Base-by-base conservation (phyloP, 2,329 filamentous ascomycete species). In the Didymella sp. region DNA sequence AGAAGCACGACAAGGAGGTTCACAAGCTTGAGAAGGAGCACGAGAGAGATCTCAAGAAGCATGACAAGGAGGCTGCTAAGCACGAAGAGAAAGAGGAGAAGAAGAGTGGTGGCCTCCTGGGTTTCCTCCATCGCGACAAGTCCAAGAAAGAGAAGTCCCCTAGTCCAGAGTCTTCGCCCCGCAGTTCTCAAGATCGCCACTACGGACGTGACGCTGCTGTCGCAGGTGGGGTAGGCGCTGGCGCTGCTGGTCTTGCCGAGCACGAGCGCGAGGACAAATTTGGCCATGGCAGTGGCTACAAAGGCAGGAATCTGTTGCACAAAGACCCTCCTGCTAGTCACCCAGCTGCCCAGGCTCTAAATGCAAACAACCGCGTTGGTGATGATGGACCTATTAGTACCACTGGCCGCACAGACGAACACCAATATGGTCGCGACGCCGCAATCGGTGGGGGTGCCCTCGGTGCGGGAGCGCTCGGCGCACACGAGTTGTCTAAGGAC, bases 71-170 rank as follows among this genome's bases (percentile, higher is more conserved):
- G 21, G 62, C 53, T 21, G 31, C 62, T 21, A 59, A 67, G 45
- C 41, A 56, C 4, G 41, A 51, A 4, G 52, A 58, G 30, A 47
- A 61, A 55, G 42, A 74, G 75, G 62, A 68, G 75, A 58, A 52
- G 28, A 76, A 78, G 60, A 77, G 77, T 51, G 72, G 76, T 43
- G 62, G 67, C 30, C 60, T 79, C 11, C 63, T 78, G 22, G 72
- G 75, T 19, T 78, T 79, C 62, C 59, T 79, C 27, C 76, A 78
- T 57, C 72, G 75, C n/a, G 72, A 78, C 61, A 78, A 78, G 64
- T 71, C 76, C 56, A 71, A 74, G 57, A 75, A 76, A 45, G 64
- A 76, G 58, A 75, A 75, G 48, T 61, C 74, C 3, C 46, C 53
- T 15, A 62, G 62, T 49, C 64, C 63, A 3, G 63, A 64, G 19